Conservation (phyloP, 768 basidiomycete genomes). For the Mycena metata region DNA sequence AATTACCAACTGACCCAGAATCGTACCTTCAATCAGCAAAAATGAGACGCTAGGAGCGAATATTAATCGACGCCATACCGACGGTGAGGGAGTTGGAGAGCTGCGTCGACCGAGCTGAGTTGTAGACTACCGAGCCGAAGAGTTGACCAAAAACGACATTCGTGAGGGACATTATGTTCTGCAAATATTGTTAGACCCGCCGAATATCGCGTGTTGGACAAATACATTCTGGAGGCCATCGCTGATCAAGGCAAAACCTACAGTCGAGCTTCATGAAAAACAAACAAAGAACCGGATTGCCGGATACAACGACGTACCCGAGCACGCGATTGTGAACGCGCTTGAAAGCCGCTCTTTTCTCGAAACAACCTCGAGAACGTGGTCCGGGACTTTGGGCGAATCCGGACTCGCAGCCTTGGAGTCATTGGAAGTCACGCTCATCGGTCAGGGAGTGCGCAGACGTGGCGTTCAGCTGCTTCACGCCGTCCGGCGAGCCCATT, state of each 20-base stretch:
- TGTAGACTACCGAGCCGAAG: constrained; percentile 66
- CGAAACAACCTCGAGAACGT: constrained; percentile 12
- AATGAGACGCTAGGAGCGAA: constrained; percentile 1
- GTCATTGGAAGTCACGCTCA: constrained; percentile 14
- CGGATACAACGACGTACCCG: constrained; percentile 13
- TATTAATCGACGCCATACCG: constrained; percentile 53
- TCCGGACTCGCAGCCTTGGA: constrained; percentile 2
- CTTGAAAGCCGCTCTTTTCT: constrained; percentile 64
- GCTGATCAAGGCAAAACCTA: constrained; percentile 75
- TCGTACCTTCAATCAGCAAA: constrained; percentile 58
- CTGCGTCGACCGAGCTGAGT: constrained; percentile 70
- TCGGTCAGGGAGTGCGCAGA: background rate
- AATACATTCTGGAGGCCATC: constrained; percentile 63
- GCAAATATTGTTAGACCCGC: constrained; percentile 42
- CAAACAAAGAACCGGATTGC: too few species aligned
- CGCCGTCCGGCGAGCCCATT: too few species aligned
- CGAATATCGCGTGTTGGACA: background rate
- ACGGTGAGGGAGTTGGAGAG: constrained; percentile 80
- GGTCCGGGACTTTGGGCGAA: constrained; percentile 3
- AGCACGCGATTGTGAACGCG: constrained; percentile 66
- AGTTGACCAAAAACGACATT: constrained; percentile 58
- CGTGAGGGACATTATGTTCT: constrained; percentile 81
- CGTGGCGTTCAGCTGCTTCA: too few species aligned
- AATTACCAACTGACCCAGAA: constrained; percentile 72
- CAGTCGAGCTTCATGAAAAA: constrained; percentile 45